A percentile compares a stretch with the other conserved stretches of the same genome.
phyloP scores from a whole-genome alignment of 2,329 filamentous ascomycete genomes.

The Aspergillus pseudonomiae region DNA sequence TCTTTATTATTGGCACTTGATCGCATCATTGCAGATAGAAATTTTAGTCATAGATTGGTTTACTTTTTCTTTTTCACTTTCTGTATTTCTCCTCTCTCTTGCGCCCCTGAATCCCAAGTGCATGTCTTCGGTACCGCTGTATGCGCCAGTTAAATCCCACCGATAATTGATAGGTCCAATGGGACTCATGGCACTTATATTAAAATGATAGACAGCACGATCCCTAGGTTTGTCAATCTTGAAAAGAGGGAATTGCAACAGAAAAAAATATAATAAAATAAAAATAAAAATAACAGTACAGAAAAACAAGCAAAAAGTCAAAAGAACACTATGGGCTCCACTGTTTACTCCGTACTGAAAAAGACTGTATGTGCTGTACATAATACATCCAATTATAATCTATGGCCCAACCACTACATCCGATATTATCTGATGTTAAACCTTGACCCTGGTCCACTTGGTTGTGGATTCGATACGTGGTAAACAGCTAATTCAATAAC shows the following conservation, averaged over 20 bases:
- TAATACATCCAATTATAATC: too few species aligned
- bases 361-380: too few species aligned
- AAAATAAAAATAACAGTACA: too few species aligned
- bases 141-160: constrained; percentile 2
- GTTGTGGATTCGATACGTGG: too few species aligned
- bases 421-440: too few species aligned
- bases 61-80: not conserved
- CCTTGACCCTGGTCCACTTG: too few species aligned
- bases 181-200: not conserved
- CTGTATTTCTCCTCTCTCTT: not conserved
- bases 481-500: not conserved
- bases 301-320: not conserved
- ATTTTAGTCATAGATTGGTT: not conserved
- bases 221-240: not conserved
- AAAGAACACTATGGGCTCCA: not conserved
- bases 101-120: not conserved
- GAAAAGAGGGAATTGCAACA: too few species aligned
- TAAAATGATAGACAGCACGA: not conserved
- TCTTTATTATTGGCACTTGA: not conserved
- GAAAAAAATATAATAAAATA: too few species aligned
- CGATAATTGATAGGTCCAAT: constrained; percentile 1
- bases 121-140: constrained; percentile 5
- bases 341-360: too few species aligned
- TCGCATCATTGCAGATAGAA: not conserved
- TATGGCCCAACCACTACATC: too few species aligned